Evolutionary conservation across 192 early-diverging fungal genomes (phyloP).

Genomic region (Blastocladiella britannica): DNA sequence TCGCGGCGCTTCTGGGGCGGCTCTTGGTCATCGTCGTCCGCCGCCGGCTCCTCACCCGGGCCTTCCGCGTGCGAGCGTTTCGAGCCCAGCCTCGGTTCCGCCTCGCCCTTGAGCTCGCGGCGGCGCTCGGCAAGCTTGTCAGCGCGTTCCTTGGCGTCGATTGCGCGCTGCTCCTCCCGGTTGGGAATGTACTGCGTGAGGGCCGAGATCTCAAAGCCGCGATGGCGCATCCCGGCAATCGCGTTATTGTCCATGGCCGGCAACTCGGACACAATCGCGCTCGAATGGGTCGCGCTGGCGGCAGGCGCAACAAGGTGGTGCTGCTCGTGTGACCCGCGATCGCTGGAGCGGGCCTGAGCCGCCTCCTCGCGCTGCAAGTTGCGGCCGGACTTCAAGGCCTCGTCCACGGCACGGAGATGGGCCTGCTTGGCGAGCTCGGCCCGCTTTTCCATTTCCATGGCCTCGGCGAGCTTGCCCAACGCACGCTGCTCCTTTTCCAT

Average conservation of each 20-base stretch:
- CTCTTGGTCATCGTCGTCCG: conserved; percentile 7
- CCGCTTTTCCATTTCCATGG: conserved; percentile 26
- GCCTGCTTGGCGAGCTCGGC: too few relatives aligned
- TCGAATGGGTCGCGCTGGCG: too few relatives aligned
- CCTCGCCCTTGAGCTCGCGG: not conserved
- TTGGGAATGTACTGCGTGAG: too few relatives aligned
- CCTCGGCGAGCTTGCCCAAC: conserved; percentile 34
- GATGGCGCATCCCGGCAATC: too few relatives aligned
- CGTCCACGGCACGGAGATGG: too few relatives aligned
- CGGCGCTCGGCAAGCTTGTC: not conserved
- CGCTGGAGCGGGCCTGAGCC: too few relatives aligned
- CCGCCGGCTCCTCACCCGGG: not conserved
- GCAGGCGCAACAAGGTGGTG: too few relatives aligned
- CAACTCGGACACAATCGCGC: too few relatives aligned
- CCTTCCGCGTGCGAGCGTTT: not conserved
- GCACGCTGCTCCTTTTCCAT: conserved; percentile 34
- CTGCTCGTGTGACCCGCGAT: too few relatives aligned
- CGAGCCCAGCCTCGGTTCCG: not conserved
- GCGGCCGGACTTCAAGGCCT: conserved; percentile 8
- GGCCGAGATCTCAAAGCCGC: too few relatives aligned
- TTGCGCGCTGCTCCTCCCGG: not conserved
- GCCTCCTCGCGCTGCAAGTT: too few relatives aligned
- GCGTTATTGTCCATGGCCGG: too few relatives aligned
- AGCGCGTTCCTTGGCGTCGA: not conserved
- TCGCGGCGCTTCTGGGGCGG: conserved; percentile 20